A percentile compares a stretch with the other conserved stretches of the same genome.
phyloP scores from a whole-genome alignment of 768 basidiomycete genomes.

The Boletus reticuloceps region DNA sequence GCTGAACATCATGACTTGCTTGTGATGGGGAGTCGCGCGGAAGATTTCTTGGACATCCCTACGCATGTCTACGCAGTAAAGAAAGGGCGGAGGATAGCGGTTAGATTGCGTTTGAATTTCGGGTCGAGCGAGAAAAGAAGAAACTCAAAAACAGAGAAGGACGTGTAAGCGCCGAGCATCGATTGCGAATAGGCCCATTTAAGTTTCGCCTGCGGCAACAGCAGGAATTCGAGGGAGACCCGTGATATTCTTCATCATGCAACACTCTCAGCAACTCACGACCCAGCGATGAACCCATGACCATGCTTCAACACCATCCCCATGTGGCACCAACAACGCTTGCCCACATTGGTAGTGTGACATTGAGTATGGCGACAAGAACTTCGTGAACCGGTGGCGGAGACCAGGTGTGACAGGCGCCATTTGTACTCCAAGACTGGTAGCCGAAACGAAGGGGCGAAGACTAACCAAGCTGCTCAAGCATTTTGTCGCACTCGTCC shows the following conservation, averaged over 20 bases:
- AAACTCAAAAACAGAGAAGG: conserved; percentile 41
- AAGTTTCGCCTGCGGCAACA: conserved; percentile 25
- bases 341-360: conserved; percentile 40
- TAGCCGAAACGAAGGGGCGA: conserved; percentile 64
- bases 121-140: conserved; percentile 49
- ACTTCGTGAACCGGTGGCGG: conserved; percentile 29
- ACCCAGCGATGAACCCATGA: conserved; percentile 34
- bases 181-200: conserved; percentile 12
- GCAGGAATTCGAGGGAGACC: conserved; percentile 33
- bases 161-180: conserved; percentile 11
- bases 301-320: conserved; percentile 39
- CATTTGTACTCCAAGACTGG: conserved; percentile 39
- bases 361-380: conserved; percentile 39
- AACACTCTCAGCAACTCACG: conserved; percentile 38
- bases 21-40: conserved; percentile 97
- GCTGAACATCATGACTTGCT: conserved; percentile 99
- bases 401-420: conserved; percentile 39
- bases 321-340: conserved; percentile 38
- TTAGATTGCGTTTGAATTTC: conserved; percentile 59
- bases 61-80: conserved; percentile 86
- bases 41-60: conserved; percentile 99
- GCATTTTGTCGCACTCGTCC: conserved; percentile 99
- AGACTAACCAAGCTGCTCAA: conserved; percentile 99
- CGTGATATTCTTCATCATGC: conserved; percentile 36
- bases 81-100: conserved; percentile 56